phyloP scores from a whole-genome alignment of 192 early-diverging fungal genomes.

The Geranomyces michiganensis region DNA sequence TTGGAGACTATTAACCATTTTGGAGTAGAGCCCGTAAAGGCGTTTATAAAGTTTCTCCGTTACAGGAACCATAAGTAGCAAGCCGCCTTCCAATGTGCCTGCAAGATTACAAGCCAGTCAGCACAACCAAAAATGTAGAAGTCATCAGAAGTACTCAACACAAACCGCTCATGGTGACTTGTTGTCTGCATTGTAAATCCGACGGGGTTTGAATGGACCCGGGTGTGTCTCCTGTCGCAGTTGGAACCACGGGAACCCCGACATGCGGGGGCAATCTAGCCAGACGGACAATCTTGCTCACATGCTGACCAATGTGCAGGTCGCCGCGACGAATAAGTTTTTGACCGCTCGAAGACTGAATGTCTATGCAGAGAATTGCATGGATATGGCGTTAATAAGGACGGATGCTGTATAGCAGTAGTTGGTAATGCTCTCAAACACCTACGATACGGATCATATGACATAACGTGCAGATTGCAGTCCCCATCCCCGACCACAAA shows the following conservation, averaged over 20 bases:
- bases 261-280: slow-evolving; percentile 31
- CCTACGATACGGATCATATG: slow-evolving; percentile 87
- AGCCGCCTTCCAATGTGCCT: slow-evolving; percentile 72
- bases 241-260: neutral
- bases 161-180: slow-evolving; percentile 26
- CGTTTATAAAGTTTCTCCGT: slow-evolving; percentile 94
- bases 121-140: too few species aligned
- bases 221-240: neutral
- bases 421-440: too few species aligned
- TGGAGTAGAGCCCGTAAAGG: slow-evolving; percentile 78
- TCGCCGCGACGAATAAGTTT: slow-evolving; percentile 90
- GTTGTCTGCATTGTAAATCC: slow-evolving; percentile 30
- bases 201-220: neutral
- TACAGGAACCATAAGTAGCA: slow-evolving; percentile 72
- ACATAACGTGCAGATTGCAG: slow-evolving; percentile 78
- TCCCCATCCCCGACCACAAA: slow-evolving; percentile 85
- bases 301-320: slow-evolving; percentile 78
- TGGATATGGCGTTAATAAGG: neutral
- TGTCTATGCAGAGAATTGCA: slow-evolving; percentile 52
- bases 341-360: slow-evolving; percentile 86
- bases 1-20: slow-evolving; percentile 78
- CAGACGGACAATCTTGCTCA: slow-evolving; percentile 70
- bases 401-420: neutral
- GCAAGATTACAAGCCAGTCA: neutral
- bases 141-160: too few species aligned